Evolutionary conservation across 1,139 yeast genomes (phyloP), one percentile per base, ranked within the genome.

Genomic region (Magnusiomyces starmeri): DNA sequence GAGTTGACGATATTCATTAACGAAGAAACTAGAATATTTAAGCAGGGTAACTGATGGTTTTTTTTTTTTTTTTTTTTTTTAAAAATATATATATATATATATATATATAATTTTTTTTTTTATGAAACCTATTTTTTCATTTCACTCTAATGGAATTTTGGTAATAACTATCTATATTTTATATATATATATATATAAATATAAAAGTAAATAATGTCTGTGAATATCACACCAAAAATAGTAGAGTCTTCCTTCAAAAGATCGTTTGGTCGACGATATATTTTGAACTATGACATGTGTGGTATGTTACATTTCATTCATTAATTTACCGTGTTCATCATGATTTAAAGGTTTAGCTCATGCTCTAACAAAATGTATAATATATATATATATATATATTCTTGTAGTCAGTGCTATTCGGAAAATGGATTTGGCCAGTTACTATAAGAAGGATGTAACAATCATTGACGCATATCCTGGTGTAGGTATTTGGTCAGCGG

Each of bases 391-490:
- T 37, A 40, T 34, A 41, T 47, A 37, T 24, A 27, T 24, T n/a
- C 18, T 22, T 24, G 22, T 32, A 51, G 54, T 47, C 26, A 50
- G 51, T 42, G 51, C 58, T 22, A 51, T 58, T n/a, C 39, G 52
- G 18, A 45, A 42, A 16, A 46, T 57, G 46, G 55, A 51, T 14
- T 54, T 56, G 25, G 48, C 52, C 20, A 42, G 50, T 21, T 82
- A 81, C 58, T 63, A 72, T 8, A 49, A 65, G 16, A 65, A 71
- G 18, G 61, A 69, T 20, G 69, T 82, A 18, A 80, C 83, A 52
- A 76, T 87, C 2, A 62, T 87, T 6, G 95, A 87, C 60, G 74
- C 81, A 16, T 83, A 82, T 62, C 75, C 88, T 0, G 84, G 85
- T 3, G 61, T 77, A 7, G 70, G 70, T 1, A 64, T 71, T 73